These are phyloP conservation scores for Pleurotus cornucopiae DNA, from an alignment of 768 basidiomycete species.

Conservation along the genomic window DNA sequence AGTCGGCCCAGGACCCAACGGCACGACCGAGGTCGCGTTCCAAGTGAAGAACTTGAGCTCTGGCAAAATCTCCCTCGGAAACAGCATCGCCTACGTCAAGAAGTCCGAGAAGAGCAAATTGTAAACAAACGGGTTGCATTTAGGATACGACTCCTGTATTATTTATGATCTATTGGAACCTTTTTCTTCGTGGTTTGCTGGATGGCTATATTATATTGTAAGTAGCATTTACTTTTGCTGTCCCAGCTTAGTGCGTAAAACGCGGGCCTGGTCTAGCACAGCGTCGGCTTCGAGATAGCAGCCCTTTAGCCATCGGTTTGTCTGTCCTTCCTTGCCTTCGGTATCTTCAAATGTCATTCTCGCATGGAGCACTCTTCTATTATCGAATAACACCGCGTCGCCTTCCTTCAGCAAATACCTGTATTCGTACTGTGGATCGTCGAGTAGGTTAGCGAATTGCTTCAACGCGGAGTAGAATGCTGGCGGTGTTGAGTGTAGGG, in stretches of 20 bases:
- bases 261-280: slow-evolving; percentile 55
- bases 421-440: slow-evolving; percentile 46
- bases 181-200: background rate
- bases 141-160: background rate
- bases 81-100: background rate
- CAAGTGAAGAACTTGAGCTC: slow-evolving; percentile 54
- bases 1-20: slow-evolving; percentile 59
- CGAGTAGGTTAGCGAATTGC: slow-evolving; percentile 55
- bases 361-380: slow-evolving; percentile 84
- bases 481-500: slow-evolving; percentile 40
- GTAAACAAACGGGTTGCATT: background rate
- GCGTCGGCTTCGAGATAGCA: slow-evolving; percentile 72
- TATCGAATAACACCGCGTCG: slow-evolving; percentile 89
- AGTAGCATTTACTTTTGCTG: background rate
- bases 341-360: slow-evolving; percentile 67
- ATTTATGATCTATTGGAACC: background rate
- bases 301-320: slow-evolving; percentile 87
- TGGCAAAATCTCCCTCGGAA: slow-evolving; percentile 43
- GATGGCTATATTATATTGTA: background rate
- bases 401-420: slow-evolving; percentile 73
- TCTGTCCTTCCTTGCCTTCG: slow-evolving; percentile 39
- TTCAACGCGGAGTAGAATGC: slow-evolving; percentile 61
- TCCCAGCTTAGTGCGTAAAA: slow-evolving; percentile 33
- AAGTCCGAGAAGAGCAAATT: slow-evolving; percentile 13
- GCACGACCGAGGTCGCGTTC: slow-evolving; percentile 58